Evolutionary conservation across 495 filamentous ascomycete species (phyloP).

Genomic region (Podospora tetraspora): DNA sequence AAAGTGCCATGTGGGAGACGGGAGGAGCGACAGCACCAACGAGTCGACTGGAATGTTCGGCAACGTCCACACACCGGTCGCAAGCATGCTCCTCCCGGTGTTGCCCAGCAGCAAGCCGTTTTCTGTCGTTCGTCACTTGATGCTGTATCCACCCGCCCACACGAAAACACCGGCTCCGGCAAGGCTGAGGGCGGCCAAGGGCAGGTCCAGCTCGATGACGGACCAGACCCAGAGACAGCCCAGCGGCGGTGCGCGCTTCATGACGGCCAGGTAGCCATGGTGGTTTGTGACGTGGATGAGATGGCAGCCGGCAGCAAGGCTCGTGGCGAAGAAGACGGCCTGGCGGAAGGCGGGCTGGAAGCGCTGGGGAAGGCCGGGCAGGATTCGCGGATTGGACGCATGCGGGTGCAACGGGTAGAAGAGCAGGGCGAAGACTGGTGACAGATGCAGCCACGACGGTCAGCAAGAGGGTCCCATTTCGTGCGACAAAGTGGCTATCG

Average conservation of each 20-base stretch:
- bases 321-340: constrained; percentile 53
- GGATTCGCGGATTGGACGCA: constrained; percentile 33
- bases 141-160: constrained; percentile 65
- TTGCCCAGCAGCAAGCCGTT: constrained; percentile 10
- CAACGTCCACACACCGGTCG: not conserved
- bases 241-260: constrained; percentile 87
- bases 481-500: not conserved
- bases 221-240: constrained; percentile 94
- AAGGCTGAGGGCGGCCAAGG: constrained; percentile 57
- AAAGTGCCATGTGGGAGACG: not conserved
- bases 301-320: constrained; percentile 61
- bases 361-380: constrained; percentile 41
- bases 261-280: constrained; percentile 74
- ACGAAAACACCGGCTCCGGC: constrained; percentile 58
- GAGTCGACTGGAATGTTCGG: constrained; percentile 3
- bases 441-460: constrained; percentile 4
- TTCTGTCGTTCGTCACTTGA: constrained; percentile 19
- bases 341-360: constrained; percentile 50
- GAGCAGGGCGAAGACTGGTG: constrained; percentile 56
- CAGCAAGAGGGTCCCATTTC: not conserved
- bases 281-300: constrained; percentile 75
- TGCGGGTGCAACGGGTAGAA: constrained; percentile 57
- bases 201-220: constrained; percentile 76
- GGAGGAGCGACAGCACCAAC: not conserved
- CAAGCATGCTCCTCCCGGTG: constrained; percentile 5